Conservation (phyloP, 2,329 filamentous ascomycete genomes). For the Calonectria naviculata region DNA sequence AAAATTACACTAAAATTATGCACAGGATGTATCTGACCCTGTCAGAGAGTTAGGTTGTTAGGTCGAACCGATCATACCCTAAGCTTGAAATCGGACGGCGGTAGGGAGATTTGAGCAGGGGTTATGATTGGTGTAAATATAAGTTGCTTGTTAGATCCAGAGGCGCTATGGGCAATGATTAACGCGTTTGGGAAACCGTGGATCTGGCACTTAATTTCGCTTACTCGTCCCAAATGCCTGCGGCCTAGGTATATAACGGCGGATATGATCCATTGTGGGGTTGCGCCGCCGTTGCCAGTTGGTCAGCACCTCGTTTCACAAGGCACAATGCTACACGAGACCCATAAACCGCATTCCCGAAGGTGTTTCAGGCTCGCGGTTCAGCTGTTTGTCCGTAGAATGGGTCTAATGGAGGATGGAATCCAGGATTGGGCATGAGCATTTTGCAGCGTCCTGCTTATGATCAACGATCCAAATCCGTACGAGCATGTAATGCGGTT, state of each 20-base stretch:
- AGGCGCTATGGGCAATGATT: slow-evolving; percentile 3
- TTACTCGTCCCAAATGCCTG: slow-evolving; percentile 1
- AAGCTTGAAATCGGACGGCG: not conserved
- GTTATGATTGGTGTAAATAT: not conserved
- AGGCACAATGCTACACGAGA: not conserved
- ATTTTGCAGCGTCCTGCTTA: not conserved
- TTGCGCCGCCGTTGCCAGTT: not conserved
- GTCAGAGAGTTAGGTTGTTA: too few species aligned
- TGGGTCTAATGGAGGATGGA: not conserved
- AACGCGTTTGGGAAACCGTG: slow-evolving; percentile 11
- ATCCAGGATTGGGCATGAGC: not conserved
- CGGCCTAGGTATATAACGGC: not conserved
- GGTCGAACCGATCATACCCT: too few species aligned
- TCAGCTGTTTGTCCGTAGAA: not conserved
- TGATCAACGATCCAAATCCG: not conserved
- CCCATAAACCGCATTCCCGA: slow-evolving; percentile 3
- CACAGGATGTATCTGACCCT: too few species aligned
- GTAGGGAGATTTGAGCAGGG: not conserved
- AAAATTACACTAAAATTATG: too few species aligned
- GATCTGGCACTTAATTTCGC: slow-evolving; percentile 14
- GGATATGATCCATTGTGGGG: not conserved
- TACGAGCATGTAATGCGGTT: not conserved
- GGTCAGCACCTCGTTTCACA: not conserved
- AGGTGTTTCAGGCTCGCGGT: not conserved
- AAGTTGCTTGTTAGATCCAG: not conserved